phyloP scores from a whole-genome alignment of 208 protist species.

The Phytomonas francai region DNA sequence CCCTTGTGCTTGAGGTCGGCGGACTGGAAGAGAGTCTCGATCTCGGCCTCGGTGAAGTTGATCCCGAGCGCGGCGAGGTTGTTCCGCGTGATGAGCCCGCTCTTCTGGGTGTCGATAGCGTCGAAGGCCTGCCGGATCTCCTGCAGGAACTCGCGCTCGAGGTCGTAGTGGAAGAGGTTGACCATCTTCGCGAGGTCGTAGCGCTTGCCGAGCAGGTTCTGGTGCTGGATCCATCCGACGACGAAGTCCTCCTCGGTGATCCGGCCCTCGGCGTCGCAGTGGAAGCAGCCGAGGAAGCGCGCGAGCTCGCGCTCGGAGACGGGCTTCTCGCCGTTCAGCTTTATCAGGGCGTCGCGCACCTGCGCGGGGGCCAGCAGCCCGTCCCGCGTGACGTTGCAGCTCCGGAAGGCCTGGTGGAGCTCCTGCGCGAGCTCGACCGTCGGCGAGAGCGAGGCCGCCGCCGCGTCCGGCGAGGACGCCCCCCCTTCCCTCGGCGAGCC shows the following conservation, averaged over 20 bases:
- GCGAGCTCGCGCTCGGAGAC: conserved; percentile 67
- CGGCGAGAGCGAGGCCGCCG: conserved; percentile 18
- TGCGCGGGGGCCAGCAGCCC: conserved; percentile 73
- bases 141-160: conserved; percentile 75
- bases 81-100: conserved; percentile 66
- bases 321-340: conserved; percentile 58
- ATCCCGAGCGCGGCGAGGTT: conserved; percentile 64
- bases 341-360: conserved; percentile 84
- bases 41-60: conserved; percentile 53
- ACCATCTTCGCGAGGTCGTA: conserved; percentile 70
- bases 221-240: conserved; percentile 68
- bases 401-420: conserved; percentile 67
- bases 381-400: conserved; percentile 69
- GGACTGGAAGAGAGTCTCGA: conserved; percentile 47
- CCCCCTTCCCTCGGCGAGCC: too few relatives aligned
- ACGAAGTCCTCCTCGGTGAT: conserved; percentile 88
- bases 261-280: conserved; percentile 51
- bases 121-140: conserved; percentile 78
- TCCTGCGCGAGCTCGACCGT: conserved; percentile 32
- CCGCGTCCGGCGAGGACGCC: conserved; percentile 39
- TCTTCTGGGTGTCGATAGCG: conserved; percentile 67
- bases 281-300: conserved; percentile 77
- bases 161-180: conserved; percentile 77
- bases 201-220: conserved; percentile 72
- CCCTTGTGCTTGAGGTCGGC: not conserved